Evolutionary conservation across 1,284 basidiomycete genomes (phyloP).

Genomic region (Chondrostereum purpureum): DNA sequence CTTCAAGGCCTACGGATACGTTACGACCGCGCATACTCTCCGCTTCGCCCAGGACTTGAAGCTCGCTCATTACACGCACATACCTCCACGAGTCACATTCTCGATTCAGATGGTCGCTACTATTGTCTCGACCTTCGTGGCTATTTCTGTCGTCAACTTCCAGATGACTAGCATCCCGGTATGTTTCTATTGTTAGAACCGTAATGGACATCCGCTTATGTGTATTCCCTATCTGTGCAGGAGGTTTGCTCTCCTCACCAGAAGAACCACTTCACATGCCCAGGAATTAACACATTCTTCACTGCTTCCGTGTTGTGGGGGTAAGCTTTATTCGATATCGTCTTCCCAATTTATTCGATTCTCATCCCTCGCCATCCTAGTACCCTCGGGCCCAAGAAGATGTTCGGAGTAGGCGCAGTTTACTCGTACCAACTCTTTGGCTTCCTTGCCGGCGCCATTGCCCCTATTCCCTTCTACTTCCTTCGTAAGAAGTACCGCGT

Average conservation of each 20-base stretch:
- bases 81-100: constrained; percentile 34
- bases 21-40: constrained; percentile 28
- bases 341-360: not conserved
- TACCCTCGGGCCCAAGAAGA: constrained; percentile 28
- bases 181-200: no score
- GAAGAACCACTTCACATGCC: constrained; percentile 24
- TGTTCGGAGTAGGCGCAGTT: constrained; percentile 29
- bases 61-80: constrained; percentile 39
- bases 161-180: constrained; percentile 26
- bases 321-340: not conserved
- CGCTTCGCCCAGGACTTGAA: constrained; percentile 33
- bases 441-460: constrained; percentile 33
- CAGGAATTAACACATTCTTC: constrained; percentile 23
- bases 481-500: constrained; percentile 24
- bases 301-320: constrained; percentile 28
- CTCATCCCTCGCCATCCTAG: constrained; percentile 14
- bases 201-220: not conserved
- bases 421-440: constrained; percentile 19
- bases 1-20: constrained; percentile 35
- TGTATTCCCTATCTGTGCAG: not conserved
- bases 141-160: constrained; percentile 32
- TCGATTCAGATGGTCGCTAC: constrained; percentile 32
- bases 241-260: constrained; percentile 14
- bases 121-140: constrained; percentile 28
- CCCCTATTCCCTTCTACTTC: constrained; percentile 30